Base-by-base conservation (phyloP, 768 basidiomycete genomes). In the Amanita subjunquillea region DNA sequence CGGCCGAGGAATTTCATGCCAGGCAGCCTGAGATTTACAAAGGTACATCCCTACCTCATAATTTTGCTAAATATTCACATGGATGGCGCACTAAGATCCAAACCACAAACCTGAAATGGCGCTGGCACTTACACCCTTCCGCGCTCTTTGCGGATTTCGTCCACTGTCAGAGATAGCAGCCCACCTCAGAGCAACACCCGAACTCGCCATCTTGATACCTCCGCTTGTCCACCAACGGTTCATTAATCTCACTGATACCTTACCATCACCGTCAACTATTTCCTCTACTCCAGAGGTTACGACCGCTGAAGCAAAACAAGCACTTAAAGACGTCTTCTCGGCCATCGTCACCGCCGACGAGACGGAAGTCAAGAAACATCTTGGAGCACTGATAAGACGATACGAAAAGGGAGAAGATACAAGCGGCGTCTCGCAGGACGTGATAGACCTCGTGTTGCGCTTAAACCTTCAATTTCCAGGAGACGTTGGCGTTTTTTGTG, bases 51-150 rank as follows among this genome's bases (percentile, higher is more conserved):
- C 42, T 42, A 12, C 22, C 10, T 6, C 25, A 45, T 43, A 48
- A n/a, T 22, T 20, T 36, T 43, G 49, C 9, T 6, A 34, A 17
- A 17, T 32, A 29, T 34, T 17, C 42, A 44, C 34, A 41, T 36
- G 30, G 41, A 48, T 42, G 12, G 6, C 36, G 36, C 10, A 6
- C 38, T 4, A 50, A 90, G 96, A 99, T 66, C 79, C 83, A 4
- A 98, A 98, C 63, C 96, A 99, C 61, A 99, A 99, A 68, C 96
- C 96, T 2, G 96, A 99, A 66, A 95, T 99, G 91, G 92, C 94
- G n/a, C 76, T 99, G 36, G 96, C 96, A 0, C 68, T 99, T 55
- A 94, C 94, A 0, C 80, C 84, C 12, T 98, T 98, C 73, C 73
- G 73, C 37, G 96, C 89, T 1, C 73, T 98, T 61, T 95, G 94